A percentile compares a stretch with the other conserved stretches of the same genome.
Conservation (phyloP, 2,329 filamentous ascomycete species). For the Dothiorella sarmentorum region DNA sequence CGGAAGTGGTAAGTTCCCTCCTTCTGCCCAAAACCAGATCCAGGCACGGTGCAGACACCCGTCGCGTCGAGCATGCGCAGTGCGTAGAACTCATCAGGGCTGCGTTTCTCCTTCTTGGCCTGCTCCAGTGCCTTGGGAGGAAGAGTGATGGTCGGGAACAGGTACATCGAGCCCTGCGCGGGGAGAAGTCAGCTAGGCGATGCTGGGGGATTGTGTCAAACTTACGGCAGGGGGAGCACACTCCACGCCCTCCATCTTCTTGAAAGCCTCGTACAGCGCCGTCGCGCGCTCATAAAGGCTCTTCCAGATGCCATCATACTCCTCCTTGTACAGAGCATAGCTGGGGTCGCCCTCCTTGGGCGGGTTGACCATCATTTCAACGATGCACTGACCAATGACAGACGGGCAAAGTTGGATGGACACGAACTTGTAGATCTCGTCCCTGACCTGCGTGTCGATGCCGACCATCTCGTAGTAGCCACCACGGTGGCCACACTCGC, state of each 20-base stretch:
- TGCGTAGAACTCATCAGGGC: constrained; percentile 91
- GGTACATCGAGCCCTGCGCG: constrained; percentile 89
- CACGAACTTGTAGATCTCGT: constrained; percentile 97
- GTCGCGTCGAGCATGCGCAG: constrained; percentile 87
- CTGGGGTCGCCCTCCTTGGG: constrained; percentile 79
- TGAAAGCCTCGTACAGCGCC: constrained; percentile 86
- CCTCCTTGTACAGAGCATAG: constrained; percentile 75
- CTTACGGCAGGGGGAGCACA: constrained; percentile 73
- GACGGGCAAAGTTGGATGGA: constrained; percentile 95
- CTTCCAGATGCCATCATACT: constrained; percentile 79
- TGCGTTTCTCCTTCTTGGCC: constrained; percentile 68
- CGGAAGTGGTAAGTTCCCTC: constrained; percentile 89
- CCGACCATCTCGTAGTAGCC: constrained; percentile 96
- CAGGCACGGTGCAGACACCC: constrained; percentile 89
- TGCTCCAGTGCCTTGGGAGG: constrained; percentile 72
- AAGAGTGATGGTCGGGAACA: constrained; percentile 90
- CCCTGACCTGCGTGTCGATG: constrained; percentile 80
- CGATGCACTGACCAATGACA: constrained; percentile 91
- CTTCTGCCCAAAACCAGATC: constrained; percentile 90
- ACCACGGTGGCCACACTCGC: constrained; percentile 95
- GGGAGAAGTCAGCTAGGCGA: neutral
- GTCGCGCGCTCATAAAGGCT: constrained; percentile 75
- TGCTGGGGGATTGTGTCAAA: constrained; percentile 13
- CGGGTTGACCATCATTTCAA: constrained; percentile 98
- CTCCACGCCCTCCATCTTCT: constrained; percentile 91